These are phyloP conservation scores for Purshia tridentata DNA, from an alignment of 306 rosid species.

Conservation along the genomic window DNA sequence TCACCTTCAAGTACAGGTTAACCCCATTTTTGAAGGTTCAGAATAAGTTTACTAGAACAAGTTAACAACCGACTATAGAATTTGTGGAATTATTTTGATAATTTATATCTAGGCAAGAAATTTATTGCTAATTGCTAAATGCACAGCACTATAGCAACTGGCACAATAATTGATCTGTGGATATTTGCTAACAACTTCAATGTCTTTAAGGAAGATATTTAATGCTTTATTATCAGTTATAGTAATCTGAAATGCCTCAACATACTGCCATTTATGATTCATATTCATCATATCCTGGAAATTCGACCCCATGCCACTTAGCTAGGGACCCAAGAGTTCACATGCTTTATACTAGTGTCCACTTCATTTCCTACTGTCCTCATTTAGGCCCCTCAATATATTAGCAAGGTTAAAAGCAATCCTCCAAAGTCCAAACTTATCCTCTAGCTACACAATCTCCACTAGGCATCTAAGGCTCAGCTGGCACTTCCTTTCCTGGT, in stretches of 20 bases:
- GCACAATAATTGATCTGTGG: conserved; percentile 14
- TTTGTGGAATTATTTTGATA: not conserved
- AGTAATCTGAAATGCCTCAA: not conserved
- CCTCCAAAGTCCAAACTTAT: conserved; percentile 29
- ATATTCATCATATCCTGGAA: conserved; percentile 15
- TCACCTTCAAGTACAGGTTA: not conserved
- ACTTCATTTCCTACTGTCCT: conserved; percentile 61
- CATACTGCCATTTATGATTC: not conserved
- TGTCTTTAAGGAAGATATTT: not conserved
- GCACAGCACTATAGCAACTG: not conserved
- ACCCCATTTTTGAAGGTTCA: not conserved
- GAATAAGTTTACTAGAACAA: not conserved
- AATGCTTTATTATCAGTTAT: not conserved
- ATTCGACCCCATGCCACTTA: conserved; percentile 16
- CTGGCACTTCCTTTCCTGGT: conserved; percentile 1
- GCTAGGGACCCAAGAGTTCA: conserved; percentile 63
- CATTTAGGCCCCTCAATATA: conserved; percentile 10
- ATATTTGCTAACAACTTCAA: conserved; percentile 7
- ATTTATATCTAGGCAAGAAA: not conserved
- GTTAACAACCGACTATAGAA: not conserved
- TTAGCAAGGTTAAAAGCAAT: conserved; percentile 24
- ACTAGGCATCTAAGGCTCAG: conserved; percentile 2
- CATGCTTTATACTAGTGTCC: conserved; percentile 53
- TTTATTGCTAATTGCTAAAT: not conserved
- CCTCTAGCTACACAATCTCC: conserved; percentile 28